Evolutionary conservation across 768 basidiomycete species (phyloP), one percentile per base, ranked within the genome.

Genomic region (Hygrocybe punicea): DNA sequence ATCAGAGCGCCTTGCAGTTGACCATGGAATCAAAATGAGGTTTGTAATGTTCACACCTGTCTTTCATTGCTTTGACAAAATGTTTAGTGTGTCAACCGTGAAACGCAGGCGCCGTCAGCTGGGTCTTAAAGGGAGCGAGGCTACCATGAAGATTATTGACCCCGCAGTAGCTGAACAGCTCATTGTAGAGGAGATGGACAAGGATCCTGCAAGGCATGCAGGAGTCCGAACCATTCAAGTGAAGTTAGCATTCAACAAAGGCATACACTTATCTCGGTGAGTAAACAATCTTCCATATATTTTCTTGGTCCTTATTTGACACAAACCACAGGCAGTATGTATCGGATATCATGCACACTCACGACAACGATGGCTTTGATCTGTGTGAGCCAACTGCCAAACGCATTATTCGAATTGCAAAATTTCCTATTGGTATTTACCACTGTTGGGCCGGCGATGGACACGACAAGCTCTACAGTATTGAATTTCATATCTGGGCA

Each of bases 381-480:
- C 24, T 8, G 2, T 51, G 63, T 21, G 65, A 71, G 33, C 72
- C 70, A 1, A 58, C 54, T 6, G 57, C 59, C 2, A 73, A 71
- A 45, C 70, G 69, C 33, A 57, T 71, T 5, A 51, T 60, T 25
- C 40, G 63, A 8, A 52, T 39, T n/a, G n/a, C n/a, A n/a, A n/a
- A n/a, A n/a, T n/a, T n/a, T n/a, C n/a, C n/a, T n/a, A n/a, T n/a
- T n/a, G 73, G 73, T 1, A 59, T 62, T 3, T 51, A 74, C 58
- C 63, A 71, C 39, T 63, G 67, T 23, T 75, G 73, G 70, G 64
- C 62, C 45, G 67, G 60, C 7, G 69, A 74, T 65, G 73, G 73
- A 1, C 69, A 75, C 51, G 69, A 73, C 55, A 75, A 75, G 54
- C 62, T 75, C 2, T 44, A 48, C 7, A 48, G 25, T 10, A 68